Evolutionary conservation across 768 basidiomycete genomes (phyloP).

Genomic region (Gautieria morchelliformis): DNA sequence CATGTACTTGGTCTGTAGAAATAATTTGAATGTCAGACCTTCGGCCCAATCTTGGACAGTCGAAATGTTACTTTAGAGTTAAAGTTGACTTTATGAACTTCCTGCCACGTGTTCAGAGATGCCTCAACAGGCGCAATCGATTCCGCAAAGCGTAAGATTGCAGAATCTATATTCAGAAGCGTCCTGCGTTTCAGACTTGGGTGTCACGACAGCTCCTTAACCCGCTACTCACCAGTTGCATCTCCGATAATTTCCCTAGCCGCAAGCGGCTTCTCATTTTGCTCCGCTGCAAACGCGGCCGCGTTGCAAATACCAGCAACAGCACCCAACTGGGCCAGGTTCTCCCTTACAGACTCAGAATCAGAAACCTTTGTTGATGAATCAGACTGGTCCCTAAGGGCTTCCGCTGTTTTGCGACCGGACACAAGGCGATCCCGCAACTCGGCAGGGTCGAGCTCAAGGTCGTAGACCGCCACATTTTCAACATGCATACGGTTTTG

Average conservation of each 20-base stretch:
- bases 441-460: slow-evolving; percentile 10
- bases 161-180: slow-evolving; percentile 30
- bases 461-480: slow-evolving; percentile 32
- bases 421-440: not conserved
- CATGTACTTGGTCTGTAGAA: slow-evolving; percentile 42
- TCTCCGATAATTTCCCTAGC: slow-evolving; percentile 35
- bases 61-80: slow-evolving; percentile 29
- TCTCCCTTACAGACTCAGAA: slow-evolving; percentile 7
- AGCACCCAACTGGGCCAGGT: slow-evolving; percentile 21
- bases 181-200: not conserved
- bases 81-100: slow-evolving; percentile 28
- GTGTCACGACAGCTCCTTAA: not conserved
- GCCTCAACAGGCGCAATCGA: slow-evolving; percentile 20
- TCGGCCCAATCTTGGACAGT: too few species aligned
- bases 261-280: slow-evolving; percentile 19
- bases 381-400: not conserved
- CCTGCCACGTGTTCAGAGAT: slow-evolving; percentile 24
- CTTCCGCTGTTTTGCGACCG: not conserved
- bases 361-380: slow-evolving; percentile 3
- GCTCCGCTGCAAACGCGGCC: slow-evolving; percentile 30
- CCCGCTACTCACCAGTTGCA: slow-evolving; percentile 34
- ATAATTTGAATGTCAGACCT: not conserved
- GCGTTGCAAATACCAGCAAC: slow-evolving; percentile 44
- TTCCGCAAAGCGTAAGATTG: slow-evolving; percentile 43
- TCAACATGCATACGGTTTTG: slow-evolving; percentile 51